These are phyloP conservation scores for Magnaporthiopsis incrustans DNA, from an alignment of 2,329 filamentous ascomycete species.

Conservation along the genomic window DNA sequence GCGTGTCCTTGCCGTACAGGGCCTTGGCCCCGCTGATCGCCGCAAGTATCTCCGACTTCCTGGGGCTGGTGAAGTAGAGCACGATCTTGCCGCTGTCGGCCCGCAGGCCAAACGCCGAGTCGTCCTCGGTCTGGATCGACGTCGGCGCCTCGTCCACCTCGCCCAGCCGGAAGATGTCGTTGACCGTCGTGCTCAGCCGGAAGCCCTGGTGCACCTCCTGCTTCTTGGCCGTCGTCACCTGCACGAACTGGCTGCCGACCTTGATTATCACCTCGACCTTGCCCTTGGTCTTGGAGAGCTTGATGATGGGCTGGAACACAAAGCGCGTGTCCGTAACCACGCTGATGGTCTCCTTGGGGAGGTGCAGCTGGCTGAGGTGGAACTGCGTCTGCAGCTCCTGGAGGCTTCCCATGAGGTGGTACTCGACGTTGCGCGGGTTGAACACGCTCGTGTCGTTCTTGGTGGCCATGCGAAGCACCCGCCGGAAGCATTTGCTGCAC, in stretches of 20 bases:
- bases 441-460: constrained; percentile 54
- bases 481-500: constrained; percentile 53
- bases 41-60: constrained; percentile 55
- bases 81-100: constrained; percentile 63
- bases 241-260: constrained; percentile 61
- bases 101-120: constrained; percentile 58
- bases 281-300: constrained; percentile 61
- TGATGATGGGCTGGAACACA: constrained; percentile 56
- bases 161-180: constrained; percentile 61
- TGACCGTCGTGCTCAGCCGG: constrained; percentile 54
- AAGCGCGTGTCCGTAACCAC: constrained; percentile 59
- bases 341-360: constrained; percentile 63
- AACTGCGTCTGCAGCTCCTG: constrained; percentile 60
- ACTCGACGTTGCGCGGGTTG: constrained; percentile 57
- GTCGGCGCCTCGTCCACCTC: constrained; percentile 61
- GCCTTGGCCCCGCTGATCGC: constrained; percentile 55
- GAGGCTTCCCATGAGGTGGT: constrained; percentile 56
- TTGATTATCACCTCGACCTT: constrained; percentile 63
- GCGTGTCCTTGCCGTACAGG: constrained; percentile 56
- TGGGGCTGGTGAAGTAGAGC: constrained; percentile 63
- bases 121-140: constrained; percentile 56
- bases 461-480: constrained; percentile 52
- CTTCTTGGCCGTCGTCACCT: constrained; percentile 61
- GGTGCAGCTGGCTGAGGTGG: constrained; percentile 55
- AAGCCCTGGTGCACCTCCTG: constrained; percentile 59